Evolutionary conservation across 108 stramenopile genomes (phyloP).

Genomic region (Cyclostephanos tholiformis): DNA sequence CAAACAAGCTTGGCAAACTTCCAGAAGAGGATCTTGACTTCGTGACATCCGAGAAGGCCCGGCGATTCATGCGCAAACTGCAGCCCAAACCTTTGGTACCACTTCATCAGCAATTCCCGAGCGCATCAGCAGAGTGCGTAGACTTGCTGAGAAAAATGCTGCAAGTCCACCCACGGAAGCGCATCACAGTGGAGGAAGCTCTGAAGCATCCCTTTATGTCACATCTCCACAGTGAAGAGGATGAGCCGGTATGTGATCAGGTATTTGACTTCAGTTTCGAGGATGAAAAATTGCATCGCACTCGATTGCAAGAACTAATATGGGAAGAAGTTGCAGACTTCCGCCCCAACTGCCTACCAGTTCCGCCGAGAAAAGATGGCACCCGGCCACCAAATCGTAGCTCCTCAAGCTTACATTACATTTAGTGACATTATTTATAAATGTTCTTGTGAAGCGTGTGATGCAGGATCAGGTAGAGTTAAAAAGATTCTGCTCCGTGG

Average conservation of each 20-base stretch:
- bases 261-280: constrained; percentile 88
- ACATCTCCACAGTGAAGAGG: constrained; percentile 80
- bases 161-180: constrained; percentile 86
- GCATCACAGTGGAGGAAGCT: constrained; percentile 90
- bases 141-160: constrained; percentile 93
- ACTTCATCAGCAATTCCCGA: constrained; percentile 74
- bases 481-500: constrained; percentile 9
- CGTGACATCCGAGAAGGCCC: constrained; percentile 92
- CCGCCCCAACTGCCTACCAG: constrained; percentile 78
- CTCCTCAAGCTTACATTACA: constrained; percentile 37
- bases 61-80: constrained; percentile 87
- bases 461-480: constrained; percentile 1
- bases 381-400: constrained; percentile 49
- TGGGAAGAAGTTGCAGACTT: constrained; percentile 91
- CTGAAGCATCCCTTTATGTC: constrained; percentile 93
- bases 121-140: constrained; percentile 79
- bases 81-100: constrained; percentile 66
- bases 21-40: constrained; percentile 91
- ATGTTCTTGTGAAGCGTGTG: constrained; percentile 10
- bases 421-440: constrained; percentile 18
- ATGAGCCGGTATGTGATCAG: constrained; percentile 74
- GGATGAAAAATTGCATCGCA: constrained; percentile 78
- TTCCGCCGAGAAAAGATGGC: constrained; percentile 59
- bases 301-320: constrained; percentile 84
- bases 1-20: constrained; percentile 91